A percentile compares a stretch with the other conserved stretches of the same genome.
Conservation (phyloP, 2,329 filamentous ascomycete genomes). For the Waltergamsia citrina region DNA sequence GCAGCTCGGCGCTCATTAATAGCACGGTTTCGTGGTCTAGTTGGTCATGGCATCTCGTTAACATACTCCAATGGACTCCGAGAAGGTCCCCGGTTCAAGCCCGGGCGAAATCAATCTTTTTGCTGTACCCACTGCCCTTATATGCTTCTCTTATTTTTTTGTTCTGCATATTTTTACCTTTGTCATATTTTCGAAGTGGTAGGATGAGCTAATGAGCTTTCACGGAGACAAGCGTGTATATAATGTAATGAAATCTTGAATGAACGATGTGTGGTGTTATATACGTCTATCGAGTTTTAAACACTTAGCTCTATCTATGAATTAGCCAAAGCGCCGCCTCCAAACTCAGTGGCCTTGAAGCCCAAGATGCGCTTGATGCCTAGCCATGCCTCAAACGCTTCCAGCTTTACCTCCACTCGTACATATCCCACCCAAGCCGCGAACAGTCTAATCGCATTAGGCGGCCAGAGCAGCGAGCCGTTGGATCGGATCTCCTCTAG, state of each 20-base stretch:
- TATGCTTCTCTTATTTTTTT: too few relatives aligned
- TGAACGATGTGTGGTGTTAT: too few relatives aligned
- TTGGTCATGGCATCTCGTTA: slow-evolving; percentile 3
- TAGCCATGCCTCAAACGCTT: slow-evolving; percentile 54
- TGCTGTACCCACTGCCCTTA: too few relatives aligned
- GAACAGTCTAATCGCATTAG: slow-evolving; percentile 43
- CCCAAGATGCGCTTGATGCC: slow-evolving; percentile 38
- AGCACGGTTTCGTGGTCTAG: slow-evolving; percentile 3
- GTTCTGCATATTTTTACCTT: too few relatives aligned
- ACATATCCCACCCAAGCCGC: slow-evolving; percentile 49
- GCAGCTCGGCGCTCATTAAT: too few relatives aligned
- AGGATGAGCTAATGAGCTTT: neutral
- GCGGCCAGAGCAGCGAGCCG: slow-evolving; percentile 49
- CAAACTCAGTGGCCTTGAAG: slow-evolving; percentile 16
- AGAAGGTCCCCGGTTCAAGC: slow-evolving; percentile 3
- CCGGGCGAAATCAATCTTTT: slow-evolving; percentile 3
- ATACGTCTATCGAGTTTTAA: too few relatives aligned
- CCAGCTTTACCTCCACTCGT: slow-evolving; percentile 53
- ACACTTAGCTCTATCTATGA: slow-evolving; percentile 1
- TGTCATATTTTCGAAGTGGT: neutral
- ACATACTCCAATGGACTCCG: too few relatives aligned
- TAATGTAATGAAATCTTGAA: too few relatives aligned
- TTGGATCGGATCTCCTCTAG: slow-evolving; percentile 43
- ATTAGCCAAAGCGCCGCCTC: slow-evolving; percentile 10
- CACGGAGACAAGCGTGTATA: too few relatives aligned